phyloP scores from a whole-genome alignment of 2,329 filamentous ascomycete species.

The Colletotrichum tamarilloi region DNA sequence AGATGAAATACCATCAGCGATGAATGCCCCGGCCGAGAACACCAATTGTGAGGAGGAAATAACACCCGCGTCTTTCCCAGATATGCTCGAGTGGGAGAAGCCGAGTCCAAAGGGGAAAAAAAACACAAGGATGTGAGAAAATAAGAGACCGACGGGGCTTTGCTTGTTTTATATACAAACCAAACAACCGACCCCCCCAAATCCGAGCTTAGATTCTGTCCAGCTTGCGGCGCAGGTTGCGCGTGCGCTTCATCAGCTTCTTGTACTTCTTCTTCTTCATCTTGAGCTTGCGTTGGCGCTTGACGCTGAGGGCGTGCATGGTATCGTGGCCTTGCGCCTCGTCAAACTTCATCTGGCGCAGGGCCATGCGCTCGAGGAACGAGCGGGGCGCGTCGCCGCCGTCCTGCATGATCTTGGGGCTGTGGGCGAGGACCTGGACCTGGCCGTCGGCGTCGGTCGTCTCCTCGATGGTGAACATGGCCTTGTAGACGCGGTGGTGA shows the following conservation, averaged over 20 bases:
- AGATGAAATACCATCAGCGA: slow-evolving; percentile 19
- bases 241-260: slow-evolving; percentile 95
- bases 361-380: slow-evolving; percentile 78
- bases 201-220: slow-evolving; percentile 67
- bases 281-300: slow-evolving; percentile 91
- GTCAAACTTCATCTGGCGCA: slow-evolving; percentile 70
- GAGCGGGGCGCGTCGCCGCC: slow-evolving; percentile 53
- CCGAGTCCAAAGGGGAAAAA: background rate
- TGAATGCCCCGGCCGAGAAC: slow-evolving; percentile 23
- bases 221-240: slow-evolving; percentile 87
- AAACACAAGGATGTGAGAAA: slow-evolving; percentile 10
- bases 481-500: slow-evolving; percentile 69
- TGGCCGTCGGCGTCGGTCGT: slow-evolving; percentile 69
- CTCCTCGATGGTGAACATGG: slow-evolving; percentile 75
- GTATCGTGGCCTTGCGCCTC: slow-evolving; percentile 59
- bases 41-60: slow-evolving; percentile 30
- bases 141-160: slow-evolving; percentile 16
- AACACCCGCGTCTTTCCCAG: slow-evolving; percentile 17
- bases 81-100: slow-evolving; percentile 35
- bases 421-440: slow-evolving; percentile 70
- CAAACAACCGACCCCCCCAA: background rate
- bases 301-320: slow-evolving; percentile 90
- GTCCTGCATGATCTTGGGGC: slow-evolving; percentile 66
- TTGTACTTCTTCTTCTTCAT: slow-evolving; percentile 99
- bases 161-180: slow-evolving; percentile 41